These are phyloP conservation scores for Globisporangium parvum DNA, from an alignment of 352 stramenopile species.

Conservation along the genomic window DNA sequence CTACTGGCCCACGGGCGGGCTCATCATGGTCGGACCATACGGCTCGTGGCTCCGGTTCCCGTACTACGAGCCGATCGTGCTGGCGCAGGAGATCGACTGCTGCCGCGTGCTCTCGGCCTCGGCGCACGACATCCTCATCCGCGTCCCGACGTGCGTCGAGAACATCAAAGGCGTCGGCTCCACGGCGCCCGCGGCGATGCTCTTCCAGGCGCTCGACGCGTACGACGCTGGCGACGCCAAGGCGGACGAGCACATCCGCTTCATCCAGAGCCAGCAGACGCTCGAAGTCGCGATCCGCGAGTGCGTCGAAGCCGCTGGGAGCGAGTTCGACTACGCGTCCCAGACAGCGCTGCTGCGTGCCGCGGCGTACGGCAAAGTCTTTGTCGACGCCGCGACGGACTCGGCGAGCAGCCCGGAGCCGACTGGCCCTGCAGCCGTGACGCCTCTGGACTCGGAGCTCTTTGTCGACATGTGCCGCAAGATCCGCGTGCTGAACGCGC, in stretches of 20 bases:
- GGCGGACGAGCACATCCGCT: constrained; percentile 87
- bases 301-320: constrained; percentile 81
- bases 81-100: constrained; percentile 68
- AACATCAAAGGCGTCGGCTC: constrained; percentile 85
- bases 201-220: constrained; percentile 87
- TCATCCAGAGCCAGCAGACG: constrained; percentile 74
- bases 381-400: constrained; percentile 68
- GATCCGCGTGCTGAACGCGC: constrained; percentile 87
- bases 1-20: constrained; percentile 76
- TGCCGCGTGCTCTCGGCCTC: constrained; percentile 68
- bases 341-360: constrained; percentile 81
- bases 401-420: constrained; percentile 14
- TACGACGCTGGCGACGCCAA: constrained; percentile 87
- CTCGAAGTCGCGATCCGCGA: constrained; percentile 84
- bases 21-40: constrained; percentile 85
- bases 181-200: constrained; percentile 82
- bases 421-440: constrained; percentile 13
- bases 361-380: constrained; percentile 87
- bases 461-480: constrained; percentile 89
- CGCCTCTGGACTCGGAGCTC: constrained; percentile 61
- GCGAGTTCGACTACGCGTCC: constrained; percentile 78
- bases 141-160: constrained; percentile 78
- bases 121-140: constrained; percentile 80
- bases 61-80: constrained; percentile 67
- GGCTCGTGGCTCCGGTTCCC: constrained; percentile 83